Evolutionary conservation across 257 asterid genomes (phyloP).

Genomic region (Nicotiana tabacum): DNA sequence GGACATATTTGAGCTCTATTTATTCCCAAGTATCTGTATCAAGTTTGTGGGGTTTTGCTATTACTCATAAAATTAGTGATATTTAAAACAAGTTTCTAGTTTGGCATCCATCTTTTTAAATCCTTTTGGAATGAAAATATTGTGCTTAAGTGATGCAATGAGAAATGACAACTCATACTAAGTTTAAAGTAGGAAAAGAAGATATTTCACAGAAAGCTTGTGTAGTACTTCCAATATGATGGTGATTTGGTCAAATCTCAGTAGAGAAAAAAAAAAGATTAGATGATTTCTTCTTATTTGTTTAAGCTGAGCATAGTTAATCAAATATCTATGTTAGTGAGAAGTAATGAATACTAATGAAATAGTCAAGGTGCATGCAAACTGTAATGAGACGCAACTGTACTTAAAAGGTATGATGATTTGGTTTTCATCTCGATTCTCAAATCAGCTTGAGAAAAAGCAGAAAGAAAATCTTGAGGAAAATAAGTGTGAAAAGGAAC

Average conservation of each 20-base stretch:
- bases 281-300: neutral
- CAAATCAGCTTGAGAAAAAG: neutral
- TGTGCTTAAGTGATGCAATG: neutral
- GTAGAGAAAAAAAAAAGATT: neutral
- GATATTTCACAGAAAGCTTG: neutral
- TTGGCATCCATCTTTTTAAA: neutral
- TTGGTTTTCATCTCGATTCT: neutral
- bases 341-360: neutral
- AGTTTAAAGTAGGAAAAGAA: neutral
- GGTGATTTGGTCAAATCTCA: neutral
- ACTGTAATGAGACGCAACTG: neutral
- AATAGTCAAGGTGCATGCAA: neutral
- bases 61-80: neutral
- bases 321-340: neutral
- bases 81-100: neutral
- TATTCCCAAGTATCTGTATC: neutral
- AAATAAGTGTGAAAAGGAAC: conserved; percentile 1
- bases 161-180: neutral
- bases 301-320: neutral
- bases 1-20: conserved; percentile 11
- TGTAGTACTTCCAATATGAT: neutral
- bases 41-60: neutral
- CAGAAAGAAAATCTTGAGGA: neutral
- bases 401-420: neutral
- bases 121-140: neutral